These are phyloP conservation scores for Penicillium soppii DNA, from an alignment of 495 filamentous ascomycete species.

Conservation along the genomic window DNA sequence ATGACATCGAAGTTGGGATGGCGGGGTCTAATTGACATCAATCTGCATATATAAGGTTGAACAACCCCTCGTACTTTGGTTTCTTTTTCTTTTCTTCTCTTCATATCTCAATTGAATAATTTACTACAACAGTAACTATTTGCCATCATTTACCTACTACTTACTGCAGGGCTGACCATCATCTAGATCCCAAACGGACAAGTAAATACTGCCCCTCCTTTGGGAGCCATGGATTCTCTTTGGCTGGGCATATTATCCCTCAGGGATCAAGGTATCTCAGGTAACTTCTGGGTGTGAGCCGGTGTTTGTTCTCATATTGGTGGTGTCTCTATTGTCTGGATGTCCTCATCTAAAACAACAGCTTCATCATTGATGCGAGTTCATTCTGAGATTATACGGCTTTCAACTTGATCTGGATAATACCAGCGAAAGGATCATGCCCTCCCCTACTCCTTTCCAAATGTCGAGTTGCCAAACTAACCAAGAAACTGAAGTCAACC, in stretches of 20 bases:
- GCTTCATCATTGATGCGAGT: conserved; percentile 30
- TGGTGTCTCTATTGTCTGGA: conserved; percentile 5
- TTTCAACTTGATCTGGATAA: conserved; percentile 97
- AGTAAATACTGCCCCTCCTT: conserved; percentile 28
- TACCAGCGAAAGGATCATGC: conserved; percentile 99
- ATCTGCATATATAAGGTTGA: conserved; percentile 20
- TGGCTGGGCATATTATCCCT: conserved; percentile 37
- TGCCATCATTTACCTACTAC: neutral
- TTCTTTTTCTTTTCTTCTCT: conserved; percentile 4
- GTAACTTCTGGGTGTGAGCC: conserved; percentile 62
- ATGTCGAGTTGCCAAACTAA: conserved; percentile 36
- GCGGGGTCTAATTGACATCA: conserved; percentile 12
- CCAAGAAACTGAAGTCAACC: conserved; percentile 31
- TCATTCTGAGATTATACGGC: conserved; percentile 95
- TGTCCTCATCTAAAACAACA: neutral
- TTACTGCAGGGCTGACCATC: conserved; percentile 20
- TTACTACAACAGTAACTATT: conserved; percentile 23
- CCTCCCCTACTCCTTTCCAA: conserved; percentile 40
- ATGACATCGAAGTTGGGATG: conserved; percentile 11
- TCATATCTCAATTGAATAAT: conserved; percentile 3
- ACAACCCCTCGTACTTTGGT: conserved; percentile 16
- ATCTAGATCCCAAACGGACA: conserved; percentile 13
- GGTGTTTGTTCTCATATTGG: conserved; percentile 57
- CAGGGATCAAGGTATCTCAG: conserved; percentile 63
- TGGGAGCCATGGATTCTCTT: conserved; percentile 46